A percentile compares a stretch with the other conserved stretches of the same genome.
Conservation (phyloP, 805 yeast species). For the Brettanomyces nanus region DNA sequence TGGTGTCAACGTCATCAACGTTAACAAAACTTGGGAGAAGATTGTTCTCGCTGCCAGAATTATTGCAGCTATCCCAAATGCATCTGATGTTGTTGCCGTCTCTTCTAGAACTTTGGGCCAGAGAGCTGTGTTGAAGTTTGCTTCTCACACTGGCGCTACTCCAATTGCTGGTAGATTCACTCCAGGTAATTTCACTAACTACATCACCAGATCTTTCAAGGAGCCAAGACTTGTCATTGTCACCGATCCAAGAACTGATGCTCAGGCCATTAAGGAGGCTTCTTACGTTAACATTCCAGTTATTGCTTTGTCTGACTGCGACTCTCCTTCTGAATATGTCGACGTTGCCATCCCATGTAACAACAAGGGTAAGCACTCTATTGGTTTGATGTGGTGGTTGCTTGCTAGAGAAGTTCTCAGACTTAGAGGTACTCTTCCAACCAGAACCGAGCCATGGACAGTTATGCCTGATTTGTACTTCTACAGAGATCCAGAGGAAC, state of each 20-base stretch:
- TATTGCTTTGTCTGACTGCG: constrained; percentile 97
- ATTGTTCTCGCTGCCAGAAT: constrained; percentile 99
- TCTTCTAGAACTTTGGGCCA: constrained; percentile 99
- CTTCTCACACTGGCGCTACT: constrained; percentile 99
- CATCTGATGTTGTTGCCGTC: constrained; percentile 97
- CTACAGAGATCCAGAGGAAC: constrained; percentile 99
- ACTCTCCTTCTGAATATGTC: constrained; percentile 97
- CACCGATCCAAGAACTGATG: constrained; percentile 99
- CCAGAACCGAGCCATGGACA: constrained; percentile 96
- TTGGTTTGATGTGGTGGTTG: constrained; percentile 99
- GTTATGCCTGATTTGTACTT: constrained; percentile 99
- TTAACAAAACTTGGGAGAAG: constrained; percentile 99
- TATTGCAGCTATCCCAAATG: constrained; percentile 98
- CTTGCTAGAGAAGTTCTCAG: constrained; percentile 98
- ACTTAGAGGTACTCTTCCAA: constrained; percentile 94
- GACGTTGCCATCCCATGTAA: constrained; percentile 99
- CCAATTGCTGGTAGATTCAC: constrained; percentile 99
- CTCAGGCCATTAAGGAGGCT: constrained; percentile 99
- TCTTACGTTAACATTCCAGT: constrained; percentile 99
- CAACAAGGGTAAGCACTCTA: constrained; percentile 99
- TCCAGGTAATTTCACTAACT: constrained; percentile 99
- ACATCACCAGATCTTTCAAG: constrained; percentile 99
- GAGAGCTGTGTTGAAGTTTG: constrained; percentile 99
- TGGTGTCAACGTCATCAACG: constrained; percentile 97
- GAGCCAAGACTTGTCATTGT: constrained; percentile 99